Evolutionary conservation across 495 filamentous ascomycete species (phyloP), one percentile per base, ranked within the genome.

Genomic region (Talaromyces proteolyticus): DNA sequence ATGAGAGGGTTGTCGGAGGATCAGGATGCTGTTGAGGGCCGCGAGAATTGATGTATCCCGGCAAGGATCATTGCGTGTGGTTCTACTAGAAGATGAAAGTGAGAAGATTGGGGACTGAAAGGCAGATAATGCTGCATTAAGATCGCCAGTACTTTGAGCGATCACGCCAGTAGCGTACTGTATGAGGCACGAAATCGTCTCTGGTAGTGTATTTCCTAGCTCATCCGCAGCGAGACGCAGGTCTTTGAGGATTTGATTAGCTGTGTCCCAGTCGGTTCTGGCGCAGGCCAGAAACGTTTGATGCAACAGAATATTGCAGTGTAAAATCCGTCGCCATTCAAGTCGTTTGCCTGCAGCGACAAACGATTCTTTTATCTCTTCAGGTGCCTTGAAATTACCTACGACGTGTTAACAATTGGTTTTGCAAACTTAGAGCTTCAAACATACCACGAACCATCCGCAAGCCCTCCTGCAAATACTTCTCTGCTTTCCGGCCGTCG

Each of bases 11-110:
- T 83, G 70, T 41, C 90, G 87, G 54, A 95, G 71, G 49, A 97
- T 93, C 62, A 91, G 84, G 21, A 95, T 67, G 19, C 77, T 77
- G 65, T 95, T 97, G 51, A 99, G 77, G 4, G 82, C 71, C 4
- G 89, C 86, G 10, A 97, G 78, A 43, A 95, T 78, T 7, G 82
- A 72, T 17, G 94, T 69, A 53, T 96, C 88, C 3, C 79, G 75
- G 42, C 78, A 76, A n/a, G 82, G 69, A 29, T 83, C 77, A 46
- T 78, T 70, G 44, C 64, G 67, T 41, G 65, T 54, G 54, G 65
- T 67, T 39, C 58, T 65, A 51, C 58, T 76, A 47, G 56, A 66
- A 23, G 71, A 61, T 16, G 85, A 73, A 21, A 75, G 59, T 19
- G 64, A 67, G 50, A 95, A 79, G 29, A 69, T 61, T 8, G 69